These are phyloP conservation scores for Curvularia eragrostidis DNA, from an alignment of 2,329 filamentous ascomycete species.

Conservation along the genomic window DNA sequence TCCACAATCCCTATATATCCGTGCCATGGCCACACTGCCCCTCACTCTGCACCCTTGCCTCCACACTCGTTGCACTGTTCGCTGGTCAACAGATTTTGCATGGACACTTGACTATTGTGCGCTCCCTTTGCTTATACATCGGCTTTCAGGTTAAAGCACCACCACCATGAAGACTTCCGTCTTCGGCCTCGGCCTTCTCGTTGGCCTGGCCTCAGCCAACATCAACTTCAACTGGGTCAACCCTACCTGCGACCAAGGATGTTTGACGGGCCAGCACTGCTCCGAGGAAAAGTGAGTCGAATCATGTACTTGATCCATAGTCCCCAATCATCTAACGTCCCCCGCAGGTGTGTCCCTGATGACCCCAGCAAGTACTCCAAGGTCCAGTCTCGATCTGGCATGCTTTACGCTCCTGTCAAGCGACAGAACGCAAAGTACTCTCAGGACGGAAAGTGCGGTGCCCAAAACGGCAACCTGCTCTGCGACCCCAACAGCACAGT, in stretches of 20 bases:
- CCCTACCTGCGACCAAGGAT: conserved; percentile 50
- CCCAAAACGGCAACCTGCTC: conserved; percentile 48
- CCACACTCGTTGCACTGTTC: not conserved
- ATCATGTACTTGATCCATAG: not conserved
- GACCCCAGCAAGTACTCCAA: conserved; percentile 36
- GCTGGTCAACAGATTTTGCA: not conserved
- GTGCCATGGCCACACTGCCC: not conserved
- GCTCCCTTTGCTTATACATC: conserved; percentile 24
- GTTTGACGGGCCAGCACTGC: conserved; percentile 51
- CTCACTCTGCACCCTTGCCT: not conserved
- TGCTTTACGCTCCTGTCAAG: conserved; percentile 34
- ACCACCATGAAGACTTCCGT: conserved; percentile 41
- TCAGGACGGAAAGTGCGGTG: conserved; percentile 50
- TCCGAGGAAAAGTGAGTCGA: conserved; percentile 41
- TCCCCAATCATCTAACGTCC: conserved; percentile 4
- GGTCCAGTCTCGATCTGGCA: conserved; percentile 27
- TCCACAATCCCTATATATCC: conserved; percentile 7
- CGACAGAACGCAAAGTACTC: conserved; percentile 46
- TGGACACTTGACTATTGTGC: not conserved
- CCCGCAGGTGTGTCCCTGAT: conserved; percentile 31
- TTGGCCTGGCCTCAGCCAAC: conserved; percentile 53
- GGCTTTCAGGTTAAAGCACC: conserved; percentile 13
- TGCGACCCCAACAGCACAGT: conserved; percentile 55
- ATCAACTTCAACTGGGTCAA: conserved; percentile 58
- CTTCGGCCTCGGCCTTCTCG: conserved; percentile 42